These are phyloP conservation scores for Tanozyma kutaoensis DNA, from an alignment of 805 yeast species.

Conservation along the genomic window DNA sequence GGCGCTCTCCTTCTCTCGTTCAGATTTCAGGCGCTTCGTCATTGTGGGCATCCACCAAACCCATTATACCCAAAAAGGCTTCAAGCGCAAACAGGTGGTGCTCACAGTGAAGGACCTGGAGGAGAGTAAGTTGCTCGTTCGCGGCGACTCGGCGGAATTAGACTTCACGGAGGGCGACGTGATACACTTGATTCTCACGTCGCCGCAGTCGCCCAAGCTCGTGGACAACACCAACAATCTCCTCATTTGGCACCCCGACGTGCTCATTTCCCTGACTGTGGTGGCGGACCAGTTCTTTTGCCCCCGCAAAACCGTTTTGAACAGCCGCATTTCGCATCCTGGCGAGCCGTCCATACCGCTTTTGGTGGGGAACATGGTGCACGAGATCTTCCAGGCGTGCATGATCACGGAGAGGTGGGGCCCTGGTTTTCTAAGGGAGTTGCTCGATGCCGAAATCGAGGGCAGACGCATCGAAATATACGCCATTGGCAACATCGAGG, in stretches of 20 bases:
- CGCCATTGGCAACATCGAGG: constrained; percentile 37
- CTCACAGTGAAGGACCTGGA: constrained; percentile 34
- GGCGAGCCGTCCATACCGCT: constrained; percentile 55
- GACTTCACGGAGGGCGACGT: constrained; percentile 39
- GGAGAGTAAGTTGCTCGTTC: constrained; percentile 25
- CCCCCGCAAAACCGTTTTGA: constrained; percentile 54
- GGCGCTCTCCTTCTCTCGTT: constrained; percentile 26
- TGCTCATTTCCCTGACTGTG: constrained; percentile 67
- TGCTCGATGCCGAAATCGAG: constrained; percentile 27
- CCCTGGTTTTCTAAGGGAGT: constrained; percentile 20
- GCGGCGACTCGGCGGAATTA: constrained; percentile 50
- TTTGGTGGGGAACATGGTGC: constrained; percentile 74
- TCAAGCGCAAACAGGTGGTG: constrained; percentile 33
- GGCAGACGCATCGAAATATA: constrained; percentile 36
- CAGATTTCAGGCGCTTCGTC: constrained; percentile 36
- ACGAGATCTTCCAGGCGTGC: constrained; percentile 57
- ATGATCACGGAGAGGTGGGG: constrained; percentile 24
- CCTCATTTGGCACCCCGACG: constrained; percentile 77
- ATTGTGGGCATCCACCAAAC: constrained; percentile 19
- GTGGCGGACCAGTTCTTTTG: constrained; percentile 70
- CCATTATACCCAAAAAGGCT: constrained; percentile 14
- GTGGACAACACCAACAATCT: constrained; percentile 47
- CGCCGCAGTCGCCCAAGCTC: constrained; percentile 21
- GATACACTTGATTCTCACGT: constrained; percentile 44
- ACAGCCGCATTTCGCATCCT: constrained; percentile 41